These are phyloP conservation scores for Straminergon stramineum DNA, from an alignment of 225 moss, liverwort and hornwort genomes.

Conservation along the genomic window DNA sequence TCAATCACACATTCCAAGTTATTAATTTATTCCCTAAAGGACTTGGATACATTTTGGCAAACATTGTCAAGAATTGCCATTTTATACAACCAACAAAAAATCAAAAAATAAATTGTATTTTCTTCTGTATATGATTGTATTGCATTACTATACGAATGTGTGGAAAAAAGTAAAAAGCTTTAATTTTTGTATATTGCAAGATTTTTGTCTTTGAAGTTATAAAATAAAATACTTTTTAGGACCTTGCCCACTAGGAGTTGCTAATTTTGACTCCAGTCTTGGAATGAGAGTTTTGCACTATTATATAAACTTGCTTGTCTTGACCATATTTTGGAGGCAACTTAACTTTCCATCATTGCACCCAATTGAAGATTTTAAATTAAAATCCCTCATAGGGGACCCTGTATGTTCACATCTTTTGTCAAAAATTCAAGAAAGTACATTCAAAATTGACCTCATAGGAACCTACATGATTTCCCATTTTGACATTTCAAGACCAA, in stretches of 20 bases:
- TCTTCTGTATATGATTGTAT: too few relatives aligned
- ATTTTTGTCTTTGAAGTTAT: background rate
- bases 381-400: fast-evolving
- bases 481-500: background rate
- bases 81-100: background rate
- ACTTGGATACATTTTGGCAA: fast-evolving
- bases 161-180: background rate
- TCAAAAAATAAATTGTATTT: too few relatives aligned
- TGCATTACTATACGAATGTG: background rate
- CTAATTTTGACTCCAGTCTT: background rate
- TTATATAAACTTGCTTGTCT: background rate
- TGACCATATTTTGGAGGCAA: fast-evolving
- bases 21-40: background rate
- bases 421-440: background rate
- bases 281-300: fast-evolving
- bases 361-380: fast-evolving
- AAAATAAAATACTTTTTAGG: fast-evolving
- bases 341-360: fast-evolving
- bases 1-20: background rate
- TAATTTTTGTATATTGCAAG: background rate
- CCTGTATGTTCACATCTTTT: fast-evolving
- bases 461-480: fast-evolving
- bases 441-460: background rate
- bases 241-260: fast-evolving
- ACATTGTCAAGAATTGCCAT: background rate